Evolutionary conservation across 2,329 filamentous ascomycete species (phyloP), one percentile per base, ranked within the genome.

Genomic region (Emericellopsis atlantica): DNA sequence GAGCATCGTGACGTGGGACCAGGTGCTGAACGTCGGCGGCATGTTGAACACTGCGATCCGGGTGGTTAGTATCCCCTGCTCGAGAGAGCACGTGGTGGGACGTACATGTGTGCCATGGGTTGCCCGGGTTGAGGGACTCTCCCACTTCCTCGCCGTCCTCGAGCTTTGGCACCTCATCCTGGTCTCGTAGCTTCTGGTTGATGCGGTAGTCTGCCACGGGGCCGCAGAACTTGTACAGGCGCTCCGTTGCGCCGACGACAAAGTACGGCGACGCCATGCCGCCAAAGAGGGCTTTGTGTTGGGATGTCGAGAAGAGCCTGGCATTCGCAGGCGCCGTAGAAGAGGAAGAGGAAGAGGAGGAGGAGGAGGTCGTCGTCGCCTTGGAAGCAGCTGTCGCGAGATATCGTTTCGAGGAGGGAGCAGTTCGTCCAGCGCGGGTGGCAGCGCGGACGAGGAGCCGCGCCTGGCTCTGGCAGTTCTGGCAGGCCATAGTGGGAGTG

Each of bases 1-100:
- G 44, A 98, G 74, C 72, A 95, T 94, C 31, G 89, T 92, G 36
- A 96, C 81, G 62, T 96, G 89, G 16, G 88, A 85, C 92, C 92
- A 98, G 43, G 85, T 90, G 56, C 81, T 89, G 62, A 98, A 98
- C 0, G 88, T 96, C 1, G 88, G 85, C 26, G 75, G 71, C 15
- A 98, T 76, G 22, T 76, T 76, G 47, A 95, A 76, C 40, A 81
- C 86, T 94, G 52, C 41, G 5, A 15, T 15, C n/a, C 24, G 15
- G 33, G 5, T 21, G 18, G 11, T 42, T 29, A n/a, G 10, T 18
- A 14, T 36, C 12, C 8, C 18, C 18, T 21, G 18, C 18, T 21
- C 18, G 5, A 21, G 18, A 21, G 18, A 21, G 18, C 18, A 21
- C n/a, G n/a, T n/a, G 18, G 18, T 21, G 18, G 18, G 5, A 61